Conservation (phyloP, 306 rosid genomes). For the Lablab purpureus region DNA sequence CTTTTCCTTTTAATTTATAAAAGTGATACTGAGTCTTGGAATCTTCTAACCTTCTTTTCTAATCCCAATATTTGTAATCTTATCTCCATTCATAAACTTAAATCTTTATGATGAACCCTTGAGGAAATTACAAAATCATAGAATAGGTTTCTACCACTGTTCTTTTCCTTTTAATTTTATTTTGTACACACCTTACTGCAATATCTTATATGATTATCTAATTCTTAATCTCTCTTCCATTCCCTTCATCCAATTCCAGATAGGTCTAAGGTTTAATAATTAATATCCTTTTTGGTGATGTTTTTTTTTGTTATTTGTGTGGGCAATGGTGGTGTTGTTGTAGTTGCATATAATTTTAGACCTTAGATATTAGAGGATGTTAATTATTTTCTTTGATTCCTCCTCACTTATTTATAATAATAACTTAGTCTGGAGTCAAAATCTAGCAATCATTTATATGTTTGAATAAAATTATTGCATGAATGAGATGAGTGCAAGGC, state of each 20-base stretch:
- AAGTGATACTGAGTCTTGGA: not conserved
- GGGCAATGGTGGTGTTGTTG: not conserved
- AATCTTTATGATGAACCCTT: not conserved
- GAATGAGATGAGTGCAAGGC: not conserved
- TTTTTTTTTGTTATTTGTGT: slow-evolving; percentile 7
- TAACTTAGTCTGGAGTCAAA: not conserved
- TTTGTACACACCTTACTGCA: too few relatives aligned
- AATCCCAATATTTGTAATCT: slow-evolving; percentile 14
- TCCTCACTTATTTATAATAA: not conserved
- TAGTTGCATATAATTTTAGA: not conserved
- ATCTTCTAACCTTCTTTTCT: slow-evolving; percentile 12
- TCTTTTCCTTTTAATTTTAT: too few relatives aligned
- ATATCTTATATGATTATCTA: too few relatives aligned
- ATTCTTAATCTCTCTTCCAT: not conserved
- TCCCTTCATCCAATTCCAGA: slow-evolving; percentile 23
- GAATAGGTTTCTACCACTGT: slow-evolving; percentile 11
- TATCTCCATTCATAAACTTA: slow-evolving; percentile 18
- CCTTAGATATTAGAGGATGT: too few relatives aligned
- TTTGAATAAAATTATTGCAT: slow-evolving; percentile 10
- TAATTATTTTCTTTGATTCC: not conserved
- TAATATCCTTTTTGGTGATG: not conserved
- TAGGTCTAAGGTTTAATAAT: not conserved
- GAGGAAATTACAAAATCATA: not conserved
- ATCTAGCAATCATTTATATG: slow-evolving; percentile 2
- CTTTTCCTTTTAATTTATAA: not conserved